A percentile compares a stretch with the other conserved stretches of the same genome.
Evolutionary conservation across 805 yeast genomes (phyloP).

Genomic region (Saccharomycopsis fermentans): DNA sequence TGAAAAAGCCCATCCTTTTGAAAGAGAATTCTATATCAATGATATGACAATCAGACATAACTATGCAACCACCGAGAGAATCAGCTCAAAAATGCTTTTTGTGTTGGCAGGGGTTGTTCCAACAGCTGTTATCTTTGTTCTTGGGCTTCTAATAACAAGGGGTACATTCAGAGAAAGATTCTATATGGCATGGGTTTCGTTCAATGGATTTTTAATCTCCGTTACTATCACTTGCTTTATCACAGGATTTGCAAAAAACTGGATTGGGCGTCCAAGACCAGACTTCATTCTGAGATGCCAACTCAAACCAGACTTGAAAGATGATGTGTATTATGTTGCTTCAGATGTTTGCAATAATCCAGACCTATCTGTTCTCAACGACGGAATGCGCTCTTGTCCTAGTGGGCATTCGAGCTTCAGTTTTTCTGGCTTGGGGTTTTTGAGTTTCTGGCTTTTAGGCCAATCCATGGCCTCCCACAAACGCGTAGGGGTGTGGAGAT

Average conservation of each 20-base stretch:
- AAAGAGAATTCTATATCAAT: constrained; percentile 66
- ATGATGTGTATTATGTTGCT: constrained; percentile 45
- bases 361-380: constrained; percentile 31
- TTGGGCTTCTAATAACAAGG: constrained; percentile 25
- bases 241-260: constrained; percentile 72
- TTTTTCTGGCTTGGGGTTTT: constrained; percentile 58
- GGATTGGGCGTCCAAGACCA: constrained; percentile 88
- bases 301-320: constrained; percentile 44
- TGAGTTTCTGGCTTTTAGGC: constrained; percentile 58
- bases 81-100: constrained; percentile 45
- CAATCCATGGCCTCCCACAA: constrained; percentile 45
- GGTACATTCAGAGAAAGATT: constrained; percentile 19
- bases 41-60: constrained; percentile 79
- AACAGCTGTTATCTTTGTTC: constrained; percentile 27
- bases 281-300: constrained; percentile 81
- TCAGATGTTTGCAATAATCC: constrained; percentile 24
- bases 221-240: constrained; percentile 49
- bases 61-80: constrained; percentile 63
- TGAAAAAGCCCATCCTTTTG: constrained; percentile 42
- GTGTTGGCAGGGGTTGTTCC: constrained; percentile 47
- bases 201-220: constrained; percentile 56
- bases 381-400: constrained; percentile 77
- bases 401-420: constrained; percentile 71
- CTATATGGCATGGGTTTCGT: constrained; percentile 37
- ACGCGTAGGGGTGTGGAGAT: constrained; percentile 55